A percentile compares a stretch with the other conserved stretches of the same genome.
Conservation (phyloP, 208 protist genomes). For the Herpetomonas muscarum region DNA sequence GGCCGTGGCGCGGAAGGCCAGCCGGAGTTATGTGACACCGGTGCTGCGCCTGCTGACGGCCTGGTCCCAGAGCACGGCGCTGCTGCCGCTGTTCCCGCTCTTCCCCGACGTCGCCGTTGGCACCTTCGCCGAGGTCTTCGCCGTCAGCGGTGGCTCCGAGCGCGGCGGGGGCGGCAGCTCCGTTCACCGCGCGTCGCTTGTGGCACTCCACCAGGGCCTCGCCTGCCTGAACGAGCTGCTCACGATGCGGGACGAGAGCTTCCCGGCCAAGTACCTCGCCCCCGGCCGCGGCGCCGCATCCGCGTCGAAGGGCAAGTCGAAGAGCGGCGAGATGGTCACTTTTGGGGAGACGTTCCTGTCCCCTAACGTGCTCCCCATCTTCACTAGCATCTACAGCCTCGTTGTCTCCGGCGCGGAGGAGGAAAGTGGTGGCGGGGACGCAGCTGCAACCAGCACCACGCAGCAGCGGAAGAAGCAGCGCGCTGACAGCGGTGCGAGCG, state of each 20-base stretch:
- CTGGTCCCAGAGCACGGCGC: conserved; percentile 44
- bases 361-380: conserved; percentile 56
- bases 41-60: conserved; percentile 64
- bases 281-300: not conserved
- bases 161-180: not conserved
- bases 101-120: conserved; percentile 46
- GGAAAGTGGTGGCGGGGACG: conserved; percentile 4
- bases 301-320: not conserved
- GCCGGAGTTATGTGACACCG: conserved; percentile 36
- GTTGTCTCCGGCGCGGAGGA: conserved; percentile 36
- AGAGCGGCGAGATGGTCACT: conserved; percentile 18
- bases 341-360: conserved; percentile 53
- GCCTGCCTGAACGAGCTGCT: conserved; percentile 73
- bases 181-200: conserved; percentile 31
- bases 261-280: conserved; percentile 20
- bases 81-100: conserved; percentile 55
- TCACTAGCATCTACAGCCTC: conserved; percentile 62
- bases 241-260: conserved; percentile 30
- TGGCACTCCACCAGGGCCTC: conserved; percentile 58
- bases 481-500: not conserved
- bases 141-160: conserved; percentile 15
- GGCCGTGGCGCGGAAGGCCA: not conserved
- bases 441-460: not conserved
- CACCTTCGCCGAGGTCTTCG: conserved; percentile 73
- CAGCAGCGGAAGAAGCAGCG: not conserved